Evolutionary conservation across 768 basidiomycete species (phyloP), one percentile per base, ranked within the genome.

Genomic region (Lentinula lateritia): DNA sequence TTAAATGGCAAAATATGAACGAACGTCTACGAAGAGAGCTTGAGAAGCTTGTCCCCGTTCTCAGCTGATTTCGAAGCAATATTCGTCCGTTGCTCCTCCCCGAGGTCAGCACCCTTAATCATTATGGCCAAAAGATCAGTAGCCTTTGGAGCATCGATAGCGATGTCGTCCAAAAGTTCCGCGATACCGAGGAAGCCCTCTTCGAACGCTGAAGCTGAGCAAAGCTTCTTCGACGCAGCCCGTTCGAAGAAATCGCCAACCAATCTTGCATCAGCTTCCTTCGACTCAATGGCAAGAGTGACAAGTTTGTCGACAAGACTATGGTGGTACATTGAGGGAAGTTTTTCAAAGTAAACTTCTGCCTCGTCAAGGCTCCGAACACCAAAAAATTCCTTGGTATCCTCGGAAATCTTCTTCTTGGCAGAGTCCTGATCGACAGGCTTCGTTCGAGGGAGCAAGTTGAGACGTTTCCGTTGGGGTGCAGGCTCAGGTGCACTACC

Each of bases 131-230:
- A 86, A 62, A 87, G 83, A 46, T 80, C 72, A 76, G 89, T 88
- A 0, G 94, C 96, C 68, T 88, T 88, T 8, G 96, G 95, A 50
- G 90, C 90, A 71, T 98, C 95, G 66, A 95, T 88, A 35, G 89
- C 87, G 61, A 95, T 83, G 69, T 98, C 95, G 67, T 94, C 93
- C 67, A 98, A 80, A 60, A 87, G 74, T 73, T 93, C 92, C 32
- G 88, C 85, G 55, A 85, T 79, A 0, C 82, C 79, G 50, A 69
- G 70, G 71, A 96, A 86, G 13, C 93, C 92, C 62, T 87, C 81
- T 74, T 93, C 88, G 71, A 97, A 87, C 3, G 82, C 72, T 4
- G 80, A 82, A 4, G 79, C 54, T 0, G 84, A 78, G 64, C 87
- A 85, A 35, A 88, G 75, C 45, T 77, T 78, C 75, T 88, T 90